A percentile compares a stretch with the other conserved stretches of the same genome.
These are phyloP conservation scores for Tausonia pullulans DNA, from an alignment of 1,284 basidiomycete genomes.

Conservation along the genomic window DNA sequence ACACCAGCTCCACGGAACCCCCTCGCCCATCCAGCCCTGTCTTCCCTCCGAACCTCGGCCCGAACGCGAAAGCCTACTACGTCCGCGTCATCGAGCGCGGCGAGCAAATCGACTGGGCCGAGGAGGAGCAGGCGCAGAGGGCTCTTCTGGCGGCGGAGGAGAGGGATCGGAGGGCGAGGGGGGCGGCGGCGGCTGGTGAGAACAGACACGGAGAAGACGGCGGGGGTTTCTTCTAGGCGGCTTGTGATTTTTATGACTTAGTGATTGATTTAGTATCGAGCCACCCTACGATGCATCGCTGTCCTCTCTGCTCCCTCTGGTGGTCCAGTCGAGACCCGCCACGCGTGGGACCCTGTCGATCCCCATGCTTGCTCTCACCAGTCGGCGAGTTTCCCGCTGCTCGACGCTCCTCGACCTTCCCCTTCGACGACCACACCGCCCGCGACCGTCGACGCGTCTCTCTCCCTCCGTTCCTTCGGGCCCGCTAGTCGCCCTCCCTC, in stretches of 20 bases:
- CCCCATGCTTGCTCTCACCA: neutral
- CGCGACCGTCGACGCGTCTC: neutral
- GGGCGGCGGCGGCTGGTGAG: neutral
- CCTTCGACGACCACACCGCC: neutral
- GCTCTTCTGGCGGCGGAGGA: neutral
- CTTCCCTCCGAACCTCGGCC: neutral
- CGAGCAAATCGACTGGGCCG: conserved; percentile 16
- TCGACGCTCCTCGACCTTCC: neutral
- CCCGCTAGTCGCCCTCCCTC: neutral
- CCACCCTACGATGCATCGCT: neutral
- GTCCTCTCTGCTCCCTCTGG: neutral
- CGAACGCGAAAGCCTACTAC: conserved; percentile 2
- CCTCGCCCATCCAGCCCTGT: neutral
- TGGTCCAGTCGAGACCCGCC: neutral
- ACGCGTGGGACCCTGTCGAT: neutral
- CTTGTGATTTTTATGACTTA: neutral
- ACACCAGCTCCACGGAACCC: neutral
- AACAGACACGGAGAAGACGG: neutral
- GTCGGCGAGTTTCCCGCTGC: neutral
- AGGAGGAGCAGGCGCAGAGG: conserved; percentile 15
- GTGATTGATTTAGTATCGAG: neutral
- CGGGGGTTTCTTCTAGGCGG: neutral
- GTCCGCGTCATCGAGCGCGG: conserved; percentile 9
- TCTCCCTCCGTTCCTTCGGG: neutral
- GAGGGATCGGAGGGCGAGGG: conserved; percentile 3